Evolutionary conservation across 148 eudicot species (phyloP).

Genomic region (Camellia sinensis): DNA sequence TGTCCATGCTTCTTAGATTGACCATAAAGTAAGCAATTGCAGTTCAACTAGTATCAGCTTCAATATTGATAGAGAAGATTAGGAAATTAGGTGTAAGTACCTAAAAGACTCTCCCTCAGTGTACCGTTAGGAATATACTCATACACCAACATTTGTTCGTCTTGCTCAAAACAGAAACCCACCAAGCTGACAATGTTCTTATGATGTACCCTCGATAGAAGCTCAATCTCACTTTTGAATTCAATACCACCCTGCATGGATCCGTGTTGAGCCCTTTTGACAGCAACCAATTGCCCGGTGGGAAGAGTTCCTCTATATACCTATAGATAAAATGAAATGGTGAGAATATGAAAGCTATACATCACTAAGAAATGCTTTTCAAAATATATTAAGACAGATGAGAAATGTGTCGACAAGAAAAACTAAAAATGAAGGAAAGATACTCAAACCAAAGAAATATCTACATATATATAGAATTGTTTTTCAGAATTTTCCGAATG

Average conservation of each 20-base stretch:
- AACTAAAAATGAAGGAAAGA: background rate
- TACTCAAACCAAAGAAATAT: background rate
- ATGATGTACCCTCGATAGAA: slow-evolving; percentile 93
- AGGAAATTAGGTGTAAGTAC: slow-evolving; percentile 26
- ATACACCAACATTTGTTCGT: slow-evolving; percentile 80
- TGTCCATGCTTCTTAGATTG: too few species aligned
- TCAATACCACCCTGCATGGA: slow-evolving; percentile 77
- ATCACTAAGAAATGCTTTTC: background rate
- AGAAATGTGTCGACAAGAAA: background rate
- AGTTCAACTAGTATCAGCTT: background rate
- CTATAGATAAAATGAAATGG: slow-evolving; percentile 24
- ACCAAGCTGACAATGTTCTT: slow-evolving; percentile 77
- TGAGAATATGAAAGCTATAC: background rate
- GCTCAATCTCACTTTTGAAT: slow-evolving; percentile 90
- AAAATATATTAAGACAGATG: background rate
- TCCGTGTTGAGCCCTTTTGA: slow-evolving; percentile 77
- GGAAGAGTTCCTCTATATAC: slow-evolving; percentile 72
- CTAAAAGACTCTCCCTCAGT: slow-evolving; percentile 65
- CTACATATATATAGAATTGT: background rate
- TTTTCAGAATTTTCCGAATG: background rate
- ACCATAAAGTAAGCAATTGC: background rate
- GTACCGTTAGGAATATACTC: slow-evolving; percentile 80
- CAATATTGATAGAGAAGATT: background rate
- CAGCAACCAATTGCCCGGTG: slow-evolving; percentile 59
- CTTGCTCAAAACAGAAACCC: slow-evolving; percentile 80